Percentiles rank a stretch among this genome's conserved stretches.
phyloP scores from a whole-genome alignment of 2,329 filamentous ascomycete species.

The Neofusicoccum umdonicola region DNA sequence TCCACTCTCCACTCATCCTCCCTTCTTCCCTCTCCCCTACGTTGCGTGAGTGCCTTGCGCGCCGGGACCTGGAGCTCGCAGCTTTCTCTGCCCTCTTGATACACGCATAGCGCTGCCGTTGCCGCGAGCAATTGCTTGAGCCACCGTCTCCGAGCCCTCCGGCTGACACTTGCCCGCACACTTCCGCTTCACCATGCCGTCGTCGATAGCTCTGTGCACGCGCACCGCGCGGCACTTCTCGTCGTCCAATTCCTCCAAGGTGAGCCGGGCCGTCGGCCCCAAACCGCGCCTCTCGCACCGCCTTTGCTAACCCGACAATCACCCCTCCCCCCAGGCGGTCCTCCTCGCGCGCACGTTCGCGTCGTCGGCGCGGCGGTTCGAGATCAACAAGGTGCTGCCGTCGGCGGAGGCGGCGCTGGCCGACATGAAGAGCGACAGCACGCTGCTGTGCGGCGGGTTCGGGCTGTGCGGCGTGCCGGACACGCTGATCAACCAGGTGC shows the following conservation, averaged over 20 bases:
- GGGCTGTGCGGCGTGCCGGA: conserved; percentile 40
- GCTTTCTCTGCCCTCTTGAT: background rate
- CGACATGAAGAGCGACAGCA: conserved; percentile 38
- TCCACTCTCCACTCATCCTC: background rate
- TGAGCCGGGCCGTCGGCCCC: background rate
- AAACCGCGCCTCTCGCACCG: background rate
- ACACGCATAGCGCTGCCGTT: background rate
- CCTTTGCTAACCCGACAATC: no score
- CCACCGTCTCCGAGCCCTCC: background rate
- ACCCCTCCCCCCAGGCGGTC: background rate
- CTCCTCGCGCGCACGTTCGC: conserved; percentile 36
- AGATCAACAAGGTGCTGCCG: conserved; percentile 40
- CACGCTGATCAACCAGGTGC: conserved; percentile 39
- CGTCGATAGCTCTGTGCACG: conserved; percentile 11
- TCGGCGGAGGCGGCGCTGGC: conserved; percentile 39
- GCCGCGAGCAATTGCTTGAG: background rate
- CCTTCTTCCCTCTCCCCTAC: background rate
- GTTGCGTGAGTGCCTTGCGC: background rate
- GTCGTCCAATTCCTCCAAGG: conserved; percentile 15
- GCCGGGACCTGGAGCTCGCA: background rate
- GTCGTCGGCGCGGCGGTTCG: conserved; percentile 29
- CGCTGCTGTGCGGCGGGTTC: conserved; percentile 38
- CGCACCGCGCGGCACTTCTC: conserved; percentile 15
- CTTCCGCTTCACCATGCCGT: background rate
- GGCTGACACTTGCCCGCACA: no score